A percentile compares a stretch with the other conserved stretches of the same genome.
phyloP scores from a whole-genome alignment of 805 yeast genomes.

The Yueomyces sinensis region DNA sequence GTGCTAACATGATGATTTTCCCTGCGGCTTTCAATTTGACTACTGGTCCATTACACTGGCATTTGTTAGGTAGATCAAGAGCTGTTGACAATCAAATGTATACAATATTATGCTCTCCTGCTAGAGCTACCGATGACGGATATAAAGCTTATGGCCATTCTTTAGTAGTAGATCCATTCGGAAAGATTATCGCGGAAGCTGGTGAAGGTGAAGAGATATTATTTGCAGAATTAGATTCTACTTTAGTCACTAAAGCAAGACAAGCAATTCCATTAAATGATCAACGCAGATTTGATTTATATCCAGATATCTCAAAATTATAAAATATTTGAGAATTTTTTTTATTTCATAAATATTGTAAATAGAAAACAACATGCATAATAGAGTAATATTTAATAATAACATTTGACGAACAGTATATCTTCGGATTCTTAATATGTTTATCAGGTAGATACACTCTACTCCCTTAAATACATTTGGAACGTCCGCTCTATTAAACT shows the following conservation, averaged over 20 bases:
- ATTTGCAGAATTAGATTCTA: conserved; percentile 61
- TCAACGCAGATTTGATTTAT: conserved; percentile 62
- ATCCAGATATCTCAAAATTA: conserved; percentile 20
- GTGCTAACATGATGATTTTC: conserved; percentile 63
- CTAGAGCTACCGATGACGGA: conserved; percentile 41
- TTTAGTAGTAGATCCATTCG: conserved; percentile 49
- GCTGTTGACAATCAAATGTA: conserved; percentile 66
- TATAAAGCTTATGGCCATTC: conserved; percentile 62
- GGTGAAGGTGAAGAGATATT: conserved; percentile 68
- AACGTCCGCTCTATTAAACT: too few relatives aligned
- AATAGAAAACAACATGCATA: too few relatives aligned
- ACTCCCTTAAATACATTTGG: too few relatives aligned
- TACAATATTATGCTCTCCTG: conserved; percentile 76
- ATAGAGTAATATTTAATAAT: too few relatives aligned
- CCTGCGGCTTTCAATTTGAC: conserved; percentile 81
- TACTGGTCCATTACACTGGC: conserved; percentile 81
- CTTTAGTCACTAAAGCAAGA: conserved; percentile 41
- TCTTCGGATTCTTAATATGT: too few relatives aligned
- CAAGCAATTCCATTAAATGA: conserved; percentile 51
- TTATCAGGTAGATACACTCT: too few relatives aligned
- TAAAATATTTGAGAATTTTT: too few relatives aligned
- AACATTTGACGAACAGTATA: too few relatives aligned
- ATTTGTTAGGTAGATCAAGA: conserved; percentile 54
- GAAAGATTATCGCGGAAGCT: conserved; percentile 53
- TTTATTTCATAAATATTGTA: too few relatives aligned